These are phyloP conservation scores for Fusarium subtropicale DNA, from an alignment of 2,329 filamentous ascomycete species.

Conservation along the genomic window DNA sequence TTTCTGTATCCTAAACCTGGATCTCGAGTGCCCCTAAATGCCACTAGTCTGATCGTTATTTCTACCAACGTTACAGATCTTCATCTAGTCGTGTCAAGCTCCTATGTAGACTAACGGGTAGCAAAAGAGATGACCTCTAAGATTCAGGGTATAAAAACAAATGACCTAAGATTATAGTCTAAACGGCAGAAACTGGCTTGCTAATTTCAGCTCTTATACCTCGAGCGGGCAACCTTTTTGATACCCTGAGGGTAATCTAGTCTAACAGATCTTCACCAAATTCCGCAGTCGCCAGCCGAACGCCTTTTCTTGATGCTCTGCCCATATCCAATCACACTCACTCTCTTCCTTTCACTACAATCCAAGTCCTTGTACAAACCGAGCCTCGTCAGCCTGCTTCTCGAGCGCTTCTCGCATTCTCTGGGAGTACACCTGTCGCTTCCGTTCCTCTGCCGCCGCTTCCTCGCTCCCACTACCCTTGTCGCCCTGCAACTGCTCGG, in stretches of 20 bases:
- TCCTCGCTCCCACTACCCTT: slow-evolving; percentile 62
- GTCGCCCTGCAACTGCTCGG: slow-evolving; percentile 63
- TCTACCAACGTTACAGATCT: slow-evolving; percentile 17
- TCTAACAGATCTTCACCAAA: slow-evolving; percentile 14
- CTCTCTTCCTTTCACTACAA: slow-evolving; percentile 10
- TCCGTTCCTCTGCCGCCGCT: slow-evolving; percentile 57
- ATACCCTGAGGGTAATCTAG: too few relatives aligned
- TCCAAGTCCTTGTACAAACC: slow-evolving; percentile 76
- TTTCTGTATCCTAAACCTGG: not conserved
- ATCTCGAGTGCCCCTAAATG: not conserved
- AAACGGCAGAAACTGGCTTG: too few relatives aligned
- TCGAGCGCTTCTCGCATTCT: slow-evolving; percentile 81
- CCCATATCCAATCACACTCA: slow-evolving; percentile 3
- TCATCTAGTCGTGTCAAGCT: slow-evolving; percentile 9
- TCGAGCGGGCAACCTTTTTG: too few relatives aligned
- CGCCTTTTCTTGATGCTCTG: slow-evolving; percentile 2
- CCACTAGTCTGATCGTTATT: not conserved
- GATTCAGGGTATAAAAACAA: too few relatives aligned
- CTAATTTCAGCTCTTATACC: too few relatives aligned
- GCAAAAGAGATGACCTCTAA: too few relatives aligned
- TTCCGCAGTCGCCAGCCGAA: slow-evolving; percentile 11
- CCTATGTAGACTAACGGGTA: not conserved
- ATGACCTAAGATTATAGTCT: too few relatives aligned
- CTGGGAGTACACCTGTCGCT: slow-evolving; percentile 72
- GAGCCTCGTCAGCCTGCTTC: slow-evolving; percentile 81